Conservation (phyloP, 495 filamentous ascomycete species). For the Hypoxylon fragiforme region DNA sequence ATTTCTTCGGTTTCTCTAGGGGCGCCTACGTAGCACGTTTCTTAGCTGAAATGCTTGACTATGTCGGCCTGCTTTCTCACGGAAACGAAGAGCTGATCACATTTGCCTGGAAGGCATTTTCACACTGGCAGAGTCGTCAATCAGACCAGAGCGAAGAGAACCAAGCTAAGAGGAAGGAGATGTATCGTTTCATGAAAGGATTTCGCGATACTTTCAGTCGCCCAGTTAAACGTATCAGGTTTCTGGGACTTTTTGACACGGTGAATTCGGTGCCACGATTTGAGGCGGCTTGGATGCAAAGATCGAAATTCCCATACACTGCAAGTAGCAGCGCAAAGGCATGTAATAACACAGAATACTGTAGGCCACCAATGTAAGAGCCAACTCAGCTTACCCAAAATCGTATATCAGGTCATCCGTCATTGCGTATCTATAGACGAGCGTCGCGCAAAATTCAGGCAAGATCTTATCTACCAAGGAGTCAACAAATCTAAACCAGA, state of each 20-base stretch:
- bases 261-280: slow-evolving; percentile 84
- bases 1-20: slow-evolving; percentile 82
- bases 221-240: slow-evolving; percentile 71
- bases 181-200: slow-evolving; percentile 77
- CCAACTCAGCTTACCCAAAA: no score
- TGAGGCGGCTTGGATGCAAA: slow-evolving; percentile 83
- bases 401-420: slow-evolving; percentile 58
- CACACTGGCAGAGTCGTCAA: slow-evolving; percentile 76
- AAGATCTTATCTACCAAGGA: slow-evolving; percentile 71
- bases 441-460: slow-evolving; percentile 68
- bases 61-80: slow-evolving; percentile 74
- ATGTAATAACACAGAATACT: no score
- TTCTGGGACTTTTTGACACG: slow-evolving; percentile 72
- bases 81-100: slow-evolving; percentile 87
- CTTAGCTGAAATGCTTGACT: slow-evolving; percentile 84
- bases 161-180: slow-evolving; percentile 55
- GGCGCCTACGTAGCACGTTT: slow-evolving; percentile 89
- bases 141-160: slow-evolving; percentile 60
- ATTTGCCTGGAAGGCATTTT: slow-evolving; percentile 89
- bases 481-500: slow-evolving; percentile 41
- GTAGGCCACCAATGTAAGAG: no score
- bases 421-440: slow-evolving; percentile 83
- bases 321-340: slow-evolving; percentile 71
- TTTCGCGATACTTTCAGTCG: slow-evolving; percentile 86
- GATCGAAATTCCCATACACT: slow-evolving; percentile 81